Conservation (phyloP, 805 yeast genomes). For the Kodamaea sagamina region DNA sequence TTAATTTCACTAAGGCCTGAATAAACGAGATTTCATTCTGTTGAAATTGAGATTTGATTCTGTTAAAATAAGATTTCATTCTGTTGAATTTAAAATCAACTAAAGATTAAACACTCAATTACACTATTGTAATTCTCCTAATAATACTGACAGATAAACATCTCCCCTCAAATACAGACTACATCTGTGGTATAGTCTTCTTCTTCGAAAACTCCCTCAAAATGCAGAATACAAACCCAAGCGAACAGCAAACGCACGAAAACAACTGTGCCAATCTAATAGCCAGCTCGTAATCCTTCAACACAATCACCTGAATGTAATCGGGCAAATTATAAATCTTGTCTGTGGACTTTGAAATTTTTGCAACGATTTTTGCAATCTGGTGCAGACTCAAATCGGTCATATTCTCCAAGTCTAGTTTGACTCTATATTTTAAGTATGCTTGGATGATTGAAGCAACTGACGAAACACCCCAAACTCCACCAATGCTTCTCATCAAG, state of each 20-base stretch:
- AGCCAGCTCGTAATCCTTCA: slow-evolving; percentile 27
- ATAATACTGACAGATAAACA: too few relatives aligned
- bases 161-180: too few relatives aligned
- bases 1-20: too few relatives aligned
- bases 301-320: slow-evolving; percentile 20
- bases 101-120: too few relatives aligned
- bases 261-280: slow-evolving; percentile 27
- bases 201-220: slow-evolving; percentile 15
- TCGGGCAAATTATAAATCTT: slow-evolving; percentile 18
- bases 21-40: too few relatives aligned
- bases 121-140: too few relatives aligned
- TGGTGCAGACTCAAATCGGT: slow-evolving; percentile 15
- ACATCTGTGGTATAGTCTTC: too few relatives aligned
- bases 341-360: slow-evolving; percentile 25
- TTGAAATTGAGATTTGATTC: too few relatives aligned
- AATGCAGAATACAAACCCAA: slow-evolving; percentile 20
- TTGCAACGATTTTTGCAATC: slow-evolving; percentile 20
- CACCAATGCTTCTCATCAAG: slow-evolving; percentile 41
- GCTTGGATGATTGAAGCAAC: slow-evolving; percentile 24
- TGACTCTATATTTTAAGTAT: slow-evolving; percentile 16
- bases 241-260: slow-evolving; percentile 16
- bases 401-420: slow-evolving; percentile 17
- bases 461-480: slow-evolving; percentile 41
- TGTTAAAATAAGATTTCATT: too few relatives aligned
- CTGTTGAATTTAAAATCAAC: too few relatives aligned